Conservation (phyloP, 1,139 yeast species). For the Pneumocystis carinii region DNA sequence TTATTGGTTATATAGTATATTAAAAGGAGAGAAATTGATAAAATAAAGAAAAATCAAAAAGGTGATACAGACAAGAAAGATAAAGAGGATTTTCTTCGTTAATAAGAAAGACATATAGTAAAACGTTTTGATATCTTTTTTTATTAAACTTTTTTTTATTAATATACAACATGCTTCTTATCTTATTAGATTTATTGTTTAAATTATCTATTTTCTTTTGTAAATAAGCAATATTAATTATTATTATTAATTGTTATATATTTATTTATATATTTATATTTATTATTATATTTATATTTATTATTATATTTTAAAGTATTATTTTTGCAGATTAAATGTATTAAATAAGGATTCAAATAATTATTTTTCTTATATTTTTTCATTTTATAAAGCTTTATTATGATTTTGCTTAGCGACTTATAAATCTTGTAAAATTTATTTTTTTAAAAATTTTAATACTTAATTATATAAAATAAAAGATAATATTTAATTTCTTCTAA, state of each 20-base stretch:
- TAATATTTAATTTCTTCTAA: neutral
- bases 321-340: neutral
- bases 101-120: too few relatives aligned
- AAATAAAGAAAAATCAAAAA: neutral
- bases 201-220: too few relatives aligned
- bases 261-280: too few relatives aligned
- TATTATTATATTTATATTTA: too few relatives aligned
- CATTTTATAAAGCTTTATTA: neutral
- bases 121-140: too few relatives aligned
- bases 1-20: neutral
- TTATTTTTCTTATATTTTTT: neutral
- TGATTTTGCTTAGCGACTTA: neutral
- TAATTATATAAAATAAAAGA: conserved; percentile 4
- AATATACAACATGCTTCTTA: too few relatives aligned
- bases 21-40: neutral
- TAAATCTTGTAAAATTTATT: neutral
- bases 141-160: too few relatives aligned
- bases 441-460: neutral
- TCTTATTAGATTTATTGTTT: too few relatives aligned
- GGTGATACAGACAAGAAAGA: neutral
- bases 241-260: too few relatives aligned
- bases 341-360: too few relatives aligned
- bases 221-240: too few relatives aligned
- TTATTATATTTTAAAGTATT: neutral
- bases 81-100: neutral